Conservation (phyloP, 1,284 basidiomycete species). For the Ustilago bromivora region DNA sequence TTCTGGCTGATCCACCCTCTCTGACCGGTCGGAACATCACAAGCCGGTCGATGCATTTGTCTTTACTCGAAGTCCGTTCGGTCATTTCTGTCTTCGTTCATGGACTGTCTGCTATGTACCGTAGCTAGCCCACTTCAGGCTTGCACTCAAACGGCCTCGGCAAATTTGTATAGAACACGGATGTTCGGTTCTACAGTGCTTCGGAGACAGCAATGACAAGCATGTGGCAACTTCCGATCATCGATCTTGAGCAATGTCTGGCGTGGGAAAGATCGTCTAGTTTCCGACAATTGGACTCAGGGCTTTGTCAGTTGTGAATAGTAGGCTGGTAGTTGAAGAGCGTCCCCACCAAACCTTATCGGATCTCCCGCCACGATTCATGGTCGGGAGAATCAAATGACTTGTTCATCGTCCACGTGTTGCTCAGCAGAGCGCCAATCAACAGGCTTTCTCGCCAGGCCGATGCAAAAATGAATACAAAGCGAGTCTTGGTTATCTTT, state of each 20-base stretch:
- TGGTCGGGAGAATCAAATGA: no score
- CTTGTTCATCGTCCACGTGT: background rate
- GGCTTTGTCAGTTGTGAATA: background rate
- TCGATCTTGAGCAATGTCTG: background rate
- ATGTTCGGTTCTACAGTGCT: background rate
- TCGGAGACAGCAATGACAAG: background rate
- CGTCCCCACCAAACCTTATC: no score
- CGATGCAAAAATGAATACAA: background rate
- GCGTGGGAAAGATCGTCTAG: background rate
- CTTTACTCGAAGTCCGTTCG: no score
- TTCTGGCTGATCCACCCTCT: no score
- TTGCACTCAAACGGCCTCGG: background rate
- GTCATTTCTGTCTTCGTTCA: no score
- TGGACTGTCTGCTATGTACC: no score
- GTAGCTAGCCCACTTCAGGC: background rate
- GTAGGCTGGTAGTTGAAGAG: no score
- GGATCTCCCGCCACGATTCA: no score
- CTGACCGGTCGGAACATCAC: background rate
- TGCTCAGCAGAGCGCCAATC: background rate
- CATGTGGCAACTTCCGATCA: background rate
- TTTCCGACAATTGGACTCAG: background rate
- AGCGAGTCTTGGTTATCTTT: no score
- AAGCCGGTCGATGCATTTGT: background rate
- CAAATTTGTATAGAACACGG: background rate
- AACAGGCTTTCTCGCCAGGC: background rate